Evolutionary conservation across 345 rosid genomes (phyloP), one percentile per base, ranked within the genome.

Genomic region (Stellera chamaejasme): DNA sequence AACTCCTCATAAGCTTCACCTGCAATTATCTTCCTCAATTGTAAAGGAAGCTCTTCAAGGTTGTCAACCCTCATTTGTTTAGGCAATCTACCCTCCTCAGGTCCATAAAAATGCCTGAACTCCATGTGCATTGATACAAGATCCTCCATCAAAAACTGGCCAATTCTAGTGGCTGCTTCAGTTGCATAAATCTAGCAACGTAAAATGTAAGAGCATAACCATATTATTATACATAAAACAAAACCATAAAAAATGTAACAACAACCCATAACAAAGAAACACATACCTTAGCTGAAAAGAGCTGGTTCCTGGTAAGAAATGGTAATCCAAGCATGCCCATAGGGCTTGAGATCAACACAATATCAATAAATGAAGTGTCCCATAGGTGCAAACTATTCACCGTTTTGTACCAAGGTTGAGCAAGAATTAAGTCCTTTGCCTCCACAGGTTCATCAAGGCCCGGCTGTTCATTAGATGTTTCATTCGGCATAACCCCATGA

Each of bases 291-390:
- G 97, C 95, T 41, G 80, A 81, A 71, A 88, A 92, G 6, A 75
- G 76, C 45, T 76, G 69, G 41, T 41, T 63, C 45, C 68, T 83
- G 43, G 86, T 84, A 47, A 92, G 84, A 71, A 80, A 82, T 0
- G 91, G 98, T 59, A 92, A 77, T 27, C 97, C 98, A 2, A 92
- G 87, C 77, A 92, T 72, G 52, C 97, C 90, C 81, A 73, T 77
- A 1, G 85, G 82, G 60, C 82, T 88, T 10, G 97, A 81, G 47
- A 92, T 86, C 39, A 86, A 68, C 48, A 92, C 89, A 54, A 84
- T 41, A 57, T 88, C 96, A 60, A 88, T 78, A 9, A 82, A 88
- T 52, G 88, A 81, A 70, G 48, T 75, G 58, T 88, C 84, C 95
- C 90, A 92, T 62, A 88, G 55, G 64, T 88, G 97, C 77, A 91